These are phyloP conservation scores for Penicillium sp. DNA, from an alignment of 2,329 filamentous ascomycete genomes.

Conservation along the genomic window DNA sequence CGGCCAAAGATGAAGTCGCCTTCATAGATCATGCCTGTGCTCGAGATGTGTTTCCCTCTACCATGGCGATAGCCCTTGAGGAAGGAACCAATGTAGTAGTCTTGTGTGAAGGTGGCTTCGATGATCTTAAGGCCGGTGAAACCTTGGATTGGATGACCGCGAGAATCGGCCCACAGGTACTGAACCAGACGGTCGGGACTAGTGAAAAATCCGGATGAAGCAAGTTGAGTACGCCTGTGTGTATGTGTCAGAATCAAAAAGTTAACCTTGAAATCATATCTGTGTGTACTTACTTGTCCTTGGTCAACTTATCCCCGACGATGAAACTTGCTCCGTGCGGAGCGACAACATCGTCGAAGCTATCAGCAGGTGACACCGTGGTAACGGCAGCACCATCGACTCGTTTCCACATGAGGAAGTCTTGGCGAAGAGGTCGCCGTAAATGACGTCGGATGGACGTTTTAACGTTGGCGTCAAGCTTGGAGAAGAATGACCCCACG, in stretches of 20 bases:
- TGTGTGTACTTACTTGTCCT: slow-evolving; percentile 34
- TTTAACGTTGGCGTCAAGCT: slow-evolving; percentile 41
- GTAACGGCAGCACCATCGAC: slow-evolving; percentile 38
- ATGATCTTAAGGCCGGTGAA: slow-evolving; percentile 50
- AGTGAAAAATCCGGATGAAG: slow-evolving; percentile 35
- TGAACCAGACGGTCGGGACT: slow-evolving; percentile 40
- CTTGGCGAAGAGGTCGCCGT: slow-evolving; percentile 37
- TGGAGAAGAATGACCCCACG: slow-evolving; percentile 44
- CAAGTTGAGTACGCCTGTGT: slow-evolving; percentile 33
- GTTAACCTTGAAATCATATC: background rate
- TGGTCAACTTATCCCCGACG: slow-evolving; percentile 41
- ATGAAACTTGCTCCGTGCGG: slow-evolving; percentile 43
- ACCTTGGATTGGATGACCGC: slow-evolving; percentile 46
- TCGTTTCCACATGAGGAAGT: slow-evolving; percentile 46
- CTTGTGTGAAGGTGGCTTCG: slow-evolving; percentile 53
- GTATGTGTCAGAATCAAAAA: background rate
- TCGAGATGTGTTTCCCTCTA: slow-evolving; percentile 52
- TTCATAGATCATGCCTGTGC: slow-evolving; percentile 55
- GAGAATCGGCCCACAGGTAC: slow-evolving; percentile 46
- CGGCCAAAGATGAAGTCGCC: slow-evolving; percentile 54
- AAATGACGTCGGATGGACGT: slow-evolving; percentile 41
- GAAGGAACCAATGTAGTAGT: slow-evolving; percentile 57
- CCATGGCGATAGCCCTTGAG: slow-evolving; percentile 54
- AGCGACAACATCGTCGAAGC: slow-evolving; percentile 33
- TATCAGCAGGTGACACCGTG: slow-evolving; percentile 34